These are phyloP conservation scores for Plantago lanceolata DNA, from an alignment of 305 asterid species.

Conservation along the genomic window DNA sequence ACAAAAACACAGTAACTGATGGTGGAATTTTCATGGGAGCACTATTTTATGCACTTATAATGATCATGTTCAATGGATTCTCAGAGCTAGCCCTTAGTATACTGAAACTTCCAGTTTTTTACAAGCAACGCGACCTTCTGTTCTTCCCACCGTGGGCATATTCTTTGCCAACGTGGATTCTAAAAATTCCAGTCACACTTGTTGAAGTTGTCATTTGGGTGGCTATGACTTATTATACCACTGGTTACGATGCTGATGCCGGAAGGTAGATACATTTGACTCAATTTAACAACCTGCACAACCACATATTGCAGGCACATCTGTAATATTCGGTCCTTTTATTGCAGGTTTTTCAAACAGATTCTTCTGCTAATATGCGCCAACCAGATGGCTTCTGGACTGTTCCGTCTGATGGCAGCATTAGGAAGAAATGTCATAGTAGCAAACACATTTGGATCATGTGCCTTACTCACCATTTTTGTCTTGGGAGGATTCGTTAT, in stretches of 20 bases:
- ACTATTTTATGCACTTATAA: slow-evolving; percentile 54
- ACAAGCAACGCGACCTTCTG: slow-evolving; percentile 79
- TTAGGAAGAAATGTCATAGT: slow-evolving; percentile 76
- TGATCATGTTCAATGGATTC: slow-evolving; percentile 77
- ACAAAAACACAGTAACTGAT: slow-evolving; percentile 41
- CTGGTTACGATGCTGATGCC: slow-evolving; percentile 60
- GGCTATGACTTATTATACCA: slow-evolving; percentile 53
- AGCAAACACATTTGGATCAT: slow-evolving; percentile 87
- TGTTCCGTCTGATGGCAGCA: slow-evolving; percentile 78
- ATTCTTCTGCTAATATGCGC: slow-evolving; percentile 48
- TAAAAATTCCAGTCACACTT: slow-evolving; percentile 65
- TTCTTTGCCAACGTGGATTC: slow-evolving; percentile 77
- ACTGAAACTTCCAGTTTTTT: slow-evolving; percentile 68
- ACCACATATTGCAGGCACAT: not conserved
- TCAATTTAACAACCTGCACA: not conserved
- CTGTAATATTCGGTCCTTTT: slow-evolving; percentile 12
- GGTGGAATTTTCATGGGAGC: slow-evolving; percentile 83
- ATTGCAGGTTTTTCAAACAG: slow-evolving; percentile 69
- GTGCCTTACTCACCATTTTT: slow-evolving; percentile 58
- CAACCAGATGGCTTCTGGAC: slow-evolving; percentile 76
- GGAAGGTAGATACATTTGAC: slow-evolving; percentile 42
- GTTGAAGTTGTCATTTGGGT: slow-evolving; percentile 58
- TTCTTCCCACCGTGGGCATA: slow-evolving; percentile 85
- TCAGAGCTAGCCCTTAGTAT: slow-evolving; percentile 75
- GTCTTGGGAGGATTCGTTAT: slow-evolving; percentile 86